Evolutionary conservation across 2,329 filamentous ascomycete species (phyloP), one percentile per base, ranked within the genome.

Genomic region (Ophiocordyceps robertsii): DNA sequence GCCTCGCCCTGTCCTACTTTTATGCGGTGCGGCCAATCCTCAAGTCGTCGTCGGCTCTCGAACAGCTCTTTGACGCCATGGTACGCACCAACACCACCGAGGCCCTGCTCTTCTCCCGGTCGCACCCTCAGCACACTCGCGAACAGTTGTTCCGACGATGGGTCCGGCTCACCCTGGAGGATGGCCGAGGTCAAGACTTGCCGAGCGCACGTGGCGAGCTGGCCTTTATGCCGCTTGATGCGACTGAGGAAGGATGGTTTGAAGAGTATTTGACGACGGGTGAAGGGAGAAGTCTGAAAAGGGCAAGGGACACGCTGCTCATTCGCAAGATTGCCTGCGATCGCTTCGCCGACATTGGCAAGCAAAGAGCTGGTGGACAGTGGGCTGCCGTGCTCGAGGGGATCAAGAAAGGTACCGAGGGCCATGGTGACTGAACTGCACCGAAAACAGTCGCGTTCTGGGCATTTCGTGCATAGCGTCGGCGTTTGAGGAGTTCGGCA

Each of bases 1-100:
- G 66, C 24, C 69, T 89, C 2, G 74, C 84, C 0, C 70, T 92
- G 27, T 81, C 84, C 11, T 93, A 92, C 62, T 92, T 84, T 62
- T 73, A 88, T 49, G 77, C 81, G 12, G 80, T 82, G 1, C 79
- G 80, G 49, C 86, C 87, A 2, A 75, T 82, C 17, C 66, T 94
- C n/a, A 75, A 75, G 49, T 75, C 70, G 0, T 66, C 73, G 2
- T 66, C 70, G 27, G 76, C 82, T 0, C 68, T 85, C 10, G 70
- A 75, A 45, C 68, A 79, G 8, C 76, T 89, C 30, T 88, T 87
- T 51, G 70, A 74, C 36, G 80, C 83, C 8, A 69, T 92, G 39
- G 73, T 79, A 1, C 67, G 67, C 31, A 77, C 80, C 8, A 84
- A 74, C 52, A 68, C 89, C 6, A 74, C 77, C 0, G 83, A 88